Evolutionary conservation across 768 basidiomycete species (phyloP).

Genomic region (Hericium erinaceus): DNA sequence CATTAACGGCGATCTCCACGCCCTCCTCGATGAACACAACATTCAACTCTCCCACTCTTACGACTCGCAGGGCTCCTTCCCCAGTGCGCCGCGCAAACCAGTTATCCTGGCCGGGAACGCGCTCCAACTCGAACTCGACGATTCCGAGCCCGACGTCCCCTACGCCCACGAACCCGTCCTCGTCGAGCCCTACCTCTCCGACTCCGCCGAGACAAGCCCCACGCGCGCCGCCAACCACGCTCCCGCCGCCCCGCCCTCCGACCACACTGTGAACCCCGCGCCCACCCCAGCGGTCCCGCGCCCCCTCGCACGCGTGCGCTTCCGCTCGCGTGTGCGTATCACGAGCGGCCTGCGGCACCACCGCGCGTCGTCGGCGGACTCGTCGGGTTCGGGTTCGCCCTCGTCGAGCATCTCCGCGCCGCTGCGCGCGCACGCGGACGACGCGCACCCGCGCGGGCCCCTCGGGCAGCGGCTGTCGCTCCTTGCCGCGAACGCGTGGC

Average conservation of each 20-base stretch:
- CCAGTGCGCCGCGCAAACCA: conserved; percentile 12
- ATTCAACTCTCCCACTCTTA: background rate
- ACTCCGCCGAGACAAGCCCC: conserved; percentile 14
- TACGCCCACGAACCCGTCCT: background rate
- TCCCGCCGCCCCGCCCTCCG: conserved; percentile 10
- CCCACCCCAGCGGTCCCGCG: background rate
- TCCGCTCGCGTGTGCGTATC: conserved; percentile 70
- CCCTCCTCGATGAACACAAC: background rate
- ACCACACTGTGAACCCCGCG: background rate
- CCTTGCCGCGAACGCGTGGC: conserved; percentile 17
- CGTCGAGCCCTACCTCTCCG: background rate
- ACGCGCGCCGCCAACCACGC: conserved; percentile 18
- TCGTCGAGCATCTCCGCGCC: conserved; percentile 82
- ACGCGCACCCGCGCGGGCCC: conserved; percentile 49
- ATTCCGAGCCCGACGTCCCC: conserved; percentile 14
- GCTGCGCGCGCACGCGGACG: conserved; percentile 43
- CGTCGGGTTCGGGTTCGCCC: conserved; percentile 22
- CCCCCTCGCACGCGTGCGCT: conserved; percentile 39
- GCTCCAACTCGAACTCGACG: conserved; percentile 22
- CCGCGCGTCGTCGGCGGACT: conserved; percentile 16
- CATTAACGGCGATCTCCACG: background rate
- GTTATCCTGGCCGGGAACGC: conserved; percentile 26
- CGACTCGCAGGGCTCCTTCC: background rate
- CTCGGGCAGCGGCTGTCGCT: conserved; percentile 46
- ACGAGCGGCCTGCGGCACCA: conserved; percentile 55